Conservation (phyloP, 2,329 filamentous ascomycete genomes). For the Colletotrichum lindemuthianum region DNA sequence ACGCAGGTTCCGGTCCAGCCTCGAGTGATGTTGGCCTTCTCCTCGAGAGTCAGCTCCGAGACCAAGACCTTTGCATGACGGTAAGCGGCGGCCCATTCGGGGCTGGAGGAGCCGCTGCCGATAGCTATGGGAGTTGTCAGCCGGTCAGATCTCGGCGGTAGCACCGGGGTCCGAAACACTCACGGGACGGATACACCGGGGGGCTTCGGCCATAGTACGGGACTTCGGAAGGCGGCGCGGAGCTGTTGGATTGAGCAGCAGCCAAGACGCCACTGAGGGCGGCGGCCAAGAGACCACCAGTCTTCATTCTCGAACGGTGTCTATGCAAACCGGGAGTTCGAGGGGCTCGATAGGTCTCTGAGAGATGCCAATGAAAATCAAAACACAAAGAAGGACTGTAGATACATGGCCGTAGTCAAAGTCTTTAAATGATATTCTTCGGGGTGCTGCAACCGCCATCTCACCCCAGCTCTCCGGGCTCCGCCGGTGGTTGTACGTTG, state of each 20-base stretch:
- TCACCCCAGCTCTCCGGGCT: no score
- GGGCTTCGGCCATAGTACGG: conserved; percentile 30
- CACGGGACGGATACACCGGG: conserved; percentile 27
- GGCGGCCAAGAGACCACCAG: not conserved
- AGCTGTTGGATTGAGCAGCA: conserved; percentile 8
- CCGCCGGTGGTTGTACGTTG: no score
- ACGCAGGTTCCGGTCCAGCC: conserved; percentile 50
- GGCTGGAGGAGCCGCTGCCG: conserved; percentile 18
- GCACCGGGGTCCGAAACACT: not conserved
- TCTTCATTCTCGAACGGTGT: conserved; percentile 14
- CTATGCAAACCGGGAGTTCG: not conserved
- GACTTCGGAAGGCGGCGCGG: conserved; percentile 26
- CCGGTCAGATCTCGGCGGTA: no score
- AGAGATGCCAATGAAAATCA: not conserved
- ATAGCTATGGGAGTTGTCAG: conserved; percentile 1
- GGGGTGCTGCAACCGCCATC: no score
- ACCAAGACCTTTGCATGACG: conserved; percentile 66
- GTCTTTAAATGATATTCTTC: no score
- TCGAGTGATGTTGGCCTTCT: conserved; percentile 63
- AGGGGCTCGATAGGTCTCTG: not conserved
- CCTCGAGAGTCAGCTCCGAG: conserved; percentile 70
- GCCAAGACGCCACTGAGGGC: conserved; percentile 12
- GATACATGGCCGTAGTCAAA: not conserved
- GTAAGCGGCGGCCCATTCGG: conserved; percentile 67
- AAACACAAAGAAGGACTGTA: not conserved